A percentile compares a stretch with the other conserved stretches of the same genome.
phyloP scores from a whole-genome alignment of 495 filamentous ascomycete species.

The Penicillium roqueforti region DNA sequence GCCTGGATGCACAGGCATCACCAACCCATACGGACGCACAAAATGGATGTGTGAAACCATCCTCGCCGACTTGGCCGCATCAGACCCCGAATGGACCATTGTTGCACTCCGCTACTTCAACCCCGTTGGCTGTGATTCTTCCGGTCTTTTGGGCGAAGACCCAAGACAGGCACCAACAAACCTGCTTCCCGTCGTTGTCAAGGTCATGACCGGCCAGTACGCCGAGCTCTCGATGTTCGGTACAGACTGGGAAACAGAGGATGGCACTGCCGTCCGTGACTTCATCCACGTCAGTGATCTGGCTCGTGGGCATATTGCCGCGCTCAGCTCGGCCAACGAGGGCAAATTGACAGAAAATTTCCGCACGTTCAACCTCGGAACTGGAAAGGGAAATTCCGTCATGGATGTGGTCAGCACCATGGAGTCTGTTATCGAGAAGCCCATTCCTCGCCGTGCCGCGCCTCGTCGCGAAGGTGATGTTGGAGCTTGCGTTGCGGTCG shows the following conservation, averaged over 20 bases:
- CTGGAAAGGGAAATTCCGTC: conserved; percentile 49
- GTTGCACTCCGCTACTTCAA: conserved; percentile 66
- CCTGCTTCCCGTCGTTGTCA: conserved; percentile 57
- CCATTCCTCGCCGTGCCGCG: conserved; percentile 57
- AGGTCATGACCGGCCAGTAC: conserved; percentile 54
- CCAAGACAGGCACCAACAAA: conserved; percentile 60
- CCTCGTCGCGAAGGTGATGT: conserved; percentile 74
- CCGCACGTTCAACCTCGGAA: conserved; percentile 52
- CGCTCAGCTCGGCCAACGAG: conserved; percentile 40
- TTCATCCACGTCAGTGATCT: conserved; percentile 64
- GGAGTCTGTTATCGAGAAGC: conserved; percentile 38
- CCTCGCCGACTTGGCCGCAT: conserved; percentile 54
- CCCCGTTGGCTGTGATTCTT: conserved; percentile 61
- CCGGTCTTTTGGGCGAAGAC: conserved; percentile 61
- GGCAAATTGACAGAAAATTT: conserved; percentile 41
- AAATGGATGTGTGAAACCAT: conserved; percentile 66
- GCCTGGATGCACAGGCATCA: conserved; percentile 51
- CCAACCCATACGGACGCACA: conserved; percentile 61
- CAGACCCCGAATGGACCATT: conserved; percentile 58
- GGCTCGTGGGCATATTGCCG: conserved; percentile 60
- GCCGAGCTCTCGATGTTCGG: conserved; percentile 56
- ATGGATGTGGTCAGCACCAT: conserved; percentile 48
- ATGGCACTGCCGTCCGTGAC: conserved; percentile 56
- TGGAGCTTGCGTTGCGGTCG: conserved; percentile 74
- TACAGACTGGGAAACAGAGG: conserved; percentile 59